Conservation (phyloP, 768 basidiomycete species). For the Lepiota venenata region DNA sequence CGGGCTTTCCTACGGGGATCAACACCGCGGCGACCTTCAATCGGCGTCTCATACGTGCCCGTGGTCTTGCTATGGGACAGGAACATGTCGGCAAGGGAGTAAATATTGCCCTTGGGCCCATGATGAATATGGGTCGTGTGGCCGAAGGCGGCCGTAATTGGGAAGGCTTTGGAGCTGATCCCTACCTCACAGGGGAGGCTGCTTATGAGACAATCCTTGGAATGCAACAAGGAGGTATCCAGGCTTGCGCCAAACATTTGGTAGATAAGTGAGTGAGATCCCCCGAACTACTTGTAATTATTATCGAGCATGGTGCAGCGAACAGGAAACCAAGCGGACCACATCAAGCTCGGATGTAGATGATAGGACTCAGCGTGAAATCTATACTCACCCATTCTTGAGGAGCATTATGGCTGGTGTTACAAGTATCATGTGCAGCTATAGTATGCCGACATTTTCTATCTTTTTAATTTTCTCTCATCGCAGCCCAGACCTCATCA, state of each 20-base stretch:
- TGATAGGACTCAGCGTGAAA: constrained; percentile 76
- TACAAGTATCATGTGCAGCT: constrained; percentile 72
- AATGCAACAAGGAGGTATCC: constrained; percentile 74
- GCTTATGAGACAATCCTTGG: constrained; percentile 82
- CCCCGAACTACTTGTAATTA: too few species aligned
- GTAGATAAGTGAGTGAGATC: constrained; percentile 71
- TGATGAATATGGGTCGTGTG: constrained; percentile 88
- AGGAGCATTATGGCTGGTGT: constrained; percentile 74
- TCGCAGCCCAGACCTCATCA: constrained; percentile 60
- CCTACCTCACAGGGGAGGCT: constrained; percentile 77
- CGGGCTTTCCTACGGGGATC: constrained; percentile 79
- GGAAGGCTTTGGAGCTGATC: constrained; percentile 94
- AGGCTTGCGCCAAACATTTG: constrained; percentile 85
- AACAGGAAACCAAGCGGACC: constrained; percentile 64
- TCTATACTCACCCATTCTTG: constrained; percentile 70
- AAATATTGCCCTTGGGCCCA: constrained; percentile 72
- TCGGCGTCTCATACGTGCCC: constrained; percentile 69
- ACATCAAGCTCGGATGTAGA: constrained; percentile 64
- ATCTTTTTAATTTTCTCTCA: too few species aligned
- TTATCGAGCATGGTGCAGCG: constrained; percentile 32
- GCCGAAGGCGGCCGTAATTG: constrained; percentile 87
- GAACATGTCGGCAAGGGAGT: constrained; percentile 86
- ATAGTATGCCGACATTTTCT: too few species aligned
- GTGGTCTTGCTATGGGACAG: constrained; percentile 78
- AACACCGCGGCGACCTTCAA: constrained; percentile 82